Base-by-base conservation (phyloP, 495 filamentous ascomycete genomes). In the Xylaria acuta region DNA sequence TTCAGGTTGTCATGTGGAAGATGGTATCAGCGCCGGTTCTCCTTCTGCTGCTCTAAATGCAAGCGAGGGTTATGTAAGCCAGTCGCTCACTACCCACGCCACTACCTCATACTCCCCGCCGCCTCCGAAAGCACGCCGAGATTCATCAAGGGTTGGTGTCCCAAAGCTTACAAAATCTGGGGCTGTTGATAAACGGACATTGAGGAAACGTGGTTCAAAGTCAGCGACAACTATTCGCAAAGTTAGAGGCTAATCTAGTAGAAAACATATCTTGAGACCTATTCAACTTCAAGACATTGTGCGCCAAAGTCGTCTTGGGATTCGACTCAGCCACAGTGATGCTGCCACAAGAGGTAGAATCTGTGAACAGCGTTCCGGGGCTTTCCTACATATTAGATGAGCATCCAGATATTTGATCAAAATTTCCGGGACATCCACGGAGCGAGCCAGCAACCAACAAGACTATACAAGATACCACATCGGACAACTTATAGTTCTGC, bases 131-230 rank as follows among this genome's bases (percentile, higher is more conserved):
- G n/a, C 20, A 1, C 34, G 38, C 20, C 20, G 34, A 27, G 27
- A 32, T 27, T 27, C 14, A 41, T 9, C 45, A 64, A 16, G 8
- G 16, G 5, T 36, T 2, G 8, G 25, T 2, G 16, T 41, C 3
- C 59, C n/a, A 9, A 27, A 65, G 53, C 67, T 70, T 56, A 73
- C 72, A 41, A 75, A 71, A 43, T 69, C 73, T 2, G 73, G 77
- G 20, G 38, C 62, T 5, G 27, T 72, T 27, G 73, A 74, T 64
- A 73, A 72, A 59, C 72, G 72, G 40, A 60, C 11, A 1, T 53
- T 67, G 49, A 68, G 20, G 34, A 64, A 64, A 34, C 66, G 59
- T 58, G 53, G 47, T 43, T 60, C 65, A 16, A 69, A 66, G 36
- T 63, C 47, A 58, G 14, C 18, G 11, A 36, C 20, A 58, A 47